A percentile compares a stretch with the other conserved stretches of the same genome.
Evolutionary conservation across 805 yeast genomes (phyloP).

Genomic region (Saccharomycopsis amapae): DNA sequence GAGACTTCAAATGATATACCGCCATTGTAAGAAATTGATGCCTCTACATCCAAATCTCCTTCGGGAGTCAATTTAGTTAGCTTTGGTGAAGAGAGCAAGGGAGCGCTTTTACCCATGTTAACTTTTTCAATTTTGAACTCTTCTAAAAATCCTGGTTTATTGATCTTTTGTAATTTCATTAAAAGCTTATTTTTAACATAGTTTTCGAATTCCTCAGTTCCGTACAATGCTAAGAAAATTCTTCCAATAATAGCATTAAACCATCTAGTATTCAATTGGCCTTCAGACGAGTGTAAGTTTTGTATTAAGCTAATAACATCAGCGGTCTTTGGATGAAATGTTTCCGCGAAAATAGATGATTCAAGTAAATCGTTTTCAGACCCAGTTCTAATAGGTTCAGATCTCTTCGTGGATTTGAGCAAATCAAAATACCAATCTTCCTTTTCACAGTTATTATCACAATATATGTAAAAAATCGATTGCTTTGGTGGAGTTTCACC

Average conservation of each 20-base stretch:
- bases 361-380: conserved; percentile 34
- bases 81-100: conserved; percentile 67
- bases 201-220: conserved; percentile 58
- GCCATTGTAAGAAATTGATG: conserved; percentile 66
- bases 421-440: conserved; percentile 92
- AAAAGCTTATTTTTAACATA: conserved; percentile 53
- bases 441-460: conserved; percentile 72
- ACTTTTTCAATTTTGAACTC: conserved; percentile 69
- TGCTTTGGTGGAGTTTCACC: conserved; percentile 30
- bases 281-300: conserved; percentile 72
- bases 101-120: conserved; percentile 73
- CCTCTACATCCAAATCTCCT: conserved; percentile 59
- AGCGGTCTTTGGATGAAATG: conserved; percentile 62
- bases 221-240: conserved; percentile 66
- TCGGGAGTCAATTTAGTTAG: conserved; percentile 67
- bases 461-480: conserved; percentile 52
- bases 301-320: conserved; percentile 72
- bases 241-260: conserved; percentile 83
- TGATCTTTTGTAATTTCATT: conserved; percentile 68
- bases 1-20: conserved; percentile 69
- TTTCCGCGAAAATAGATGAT: conserved; percentile 61
- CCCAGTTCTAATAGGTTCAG: conserved; percentile 19
- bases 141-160: conserved; percentile 82
- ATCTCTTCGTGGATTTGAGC: conserved; percentile 62
- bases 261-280: conserved; percentile 83